Evolutionary conservation across 2,329 filamentous ascomycete genomes (phyloP), one percentile per base, ranked within the genome.

Genomic region (Fusarium pseudograminearum): DNA sequence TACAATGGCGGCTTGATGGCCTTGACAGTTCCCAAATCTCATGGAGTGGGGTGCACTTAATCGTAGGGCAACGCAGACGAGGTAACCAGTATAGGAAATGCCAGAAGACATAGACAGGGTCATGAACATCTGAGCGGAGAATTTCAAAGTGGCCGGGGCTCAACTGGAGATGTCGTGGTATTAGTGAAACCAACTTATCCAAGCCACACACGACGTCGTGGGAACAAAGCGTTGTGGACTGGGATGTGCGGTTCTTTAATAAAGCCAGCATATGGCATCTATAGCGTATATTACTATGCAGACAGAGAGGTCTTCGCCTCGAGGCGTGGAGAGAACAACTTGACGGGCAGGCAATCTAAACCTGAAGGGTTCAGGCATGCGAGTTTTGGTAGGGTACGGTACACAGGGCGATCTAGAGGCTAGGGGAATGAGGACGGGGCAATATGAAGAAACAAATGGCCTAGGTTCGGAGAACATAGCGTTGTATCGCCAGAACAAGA

Each of bases 31-130:
- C 65, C 70, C 54, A 68, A 62, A 61, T 61, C 57, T 63, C 55
- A 60, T 61, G 55, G 56, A 71, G 69, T 70, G 63, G 63, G 67
- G 57, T 65, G 59, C 57, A 62, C 73, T 68, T 66, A 56, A 61
- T 60, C 67, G 74, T 78, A 74, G 73, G 66, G 72, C 73, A 76
- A 75, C 74, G 77, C 76, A 79, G 77, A 78, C 78, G 74, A 73
- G 68, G 74, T 75, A 65, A 71, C 80, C 80, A 75, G 76, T 80
- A 79, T 74, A 74, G 78, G 79, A 76, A 80, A 80, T 80, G 76
- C 74, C 72, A 78, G 77, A 77, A 76, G 62, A 68, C 60, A 55
- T 33, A 71, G 65, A 55, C 34, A 71, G 65, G 70, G 65, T 67
- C 58, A 59, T 68, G 66, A 68, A 59, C 61, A 73, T 65, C 71